Base-by-base conservation (phyloP, 2,329 filamentous ascomycete species). In the Nemania sp. region DNA sequence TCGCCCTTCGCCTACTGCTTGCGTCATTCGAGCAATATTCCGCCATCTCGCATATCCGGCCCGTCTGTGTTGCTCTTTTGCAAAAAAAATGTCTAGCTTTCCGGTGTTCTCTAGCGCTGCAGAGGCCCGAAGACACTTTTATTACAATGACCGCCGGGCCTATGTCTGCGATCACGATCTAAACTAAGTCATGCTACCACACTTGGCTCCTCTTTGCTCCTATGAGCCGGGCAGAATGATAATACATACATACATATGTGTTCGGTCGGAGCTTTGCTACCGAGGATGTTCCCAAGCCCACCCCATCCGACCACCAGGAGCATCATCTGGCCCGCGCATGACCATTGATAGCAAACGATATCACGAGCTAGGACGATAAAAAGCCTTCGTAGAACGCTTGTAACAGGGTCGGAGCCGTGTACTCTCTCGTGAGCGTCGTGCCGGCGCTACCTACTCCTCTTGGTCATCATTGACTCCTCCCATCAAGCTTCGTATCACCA, bases 11-110 rank as follows among this genome's bases (percentile, higher is more conserved):
- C n/a, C n/a, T 29, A 9, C 17, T 55, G 54, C 17, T 21, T 57
- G 49, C 46, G 53, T 54, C 60, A 62, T 55, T 21, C n/a, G 18
- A 48, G 40, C 34, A 32, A 45, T 11, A 45, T 11, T 29, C 39
- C 39, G 17, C 54, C 15, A 51, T 45, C 47, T 57, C 13, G 39
- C 47, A 39, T 35, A 29, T 46, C 37, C 21, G 7, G 5, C 32
- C 46, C 47, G 13, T n/a, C 29, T 43, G 46, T 57, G 18, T 18
- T n/a, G 18, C 12, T 55, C 47, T 21, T 21, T 39, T 39, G 35
- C 15, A n/a, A 35, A 25, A 21, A 47, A 50, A 39, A 54, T 53
- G 56, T 39, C n/a, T 34, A 35, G 47, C 25, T 48, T 52, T 59
- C 25, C 12, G 29, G 3, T 29, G 15, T n/a, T 49, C 17, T 37